Base-by-base conservation (phyloP, 73 alveolate genomes). In the Vitrella brassicaformis region DNA sequence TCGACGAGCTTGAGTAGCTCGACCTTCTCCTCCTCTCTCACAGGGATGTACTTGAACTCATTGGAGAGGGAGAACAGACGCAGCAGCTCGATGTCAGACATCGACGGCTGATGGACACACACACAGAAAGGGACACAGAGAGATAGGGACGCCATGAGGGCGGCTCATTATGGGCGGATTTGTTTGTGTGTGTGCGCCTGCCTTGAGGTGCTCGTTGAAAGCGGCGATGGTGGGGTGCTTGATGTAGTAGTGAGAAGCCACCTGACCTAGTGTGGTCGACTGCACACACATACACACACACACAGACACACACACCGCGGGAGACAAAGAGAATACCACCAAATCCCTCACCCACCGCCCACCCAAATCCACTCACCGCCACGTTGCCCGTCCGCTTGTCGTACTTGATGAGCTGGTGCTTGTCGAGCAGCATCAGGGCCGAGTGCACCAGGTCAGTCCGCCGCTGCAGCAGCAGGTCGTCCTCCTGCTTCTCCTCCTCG, bases 31-130 rank as follows among this genome's bases (percentile, higher is more conserved):
- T 95, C 98, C 87, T 97, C 99, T 80, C 99, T 87, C 28, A 97
- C 94, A 1, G 99, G 99, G 81, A 97, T 94, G 84, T 85, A 93
- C 86, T 91, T 86, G 92, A 97, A 97, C 92, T 96, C 99, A 69
- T 89, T 91, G 32, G 98, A 90, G 64, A 97, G 86, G 30, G 98
- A 87, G 89, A 97, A 97, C 67, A 97, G 90, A 71, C 98, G 88
- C 78, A 97, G 91, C 67, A 97, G 82, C 80, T 97, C 99, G 66
- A 97, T 94, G 78, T 91, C 91, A 47, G 93, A 94, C 99, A 95
- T 95, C 84, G 87, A 87, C 31, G 94, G 93, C 86, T 95, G 94
- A 39, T 39, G 22, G 56, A 14, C 22, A 14, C 22, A 39, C 56
- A 39, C 4, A 39, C 22, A 39, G 56, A 39, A 14, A 39, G 56